Percentiles rank a stretch among this genome's conserved stretches.
phyloP scores from a whole-genome alignment of 1,139 yeast species.

The Kurtzmaniella natalensis region DNA sequence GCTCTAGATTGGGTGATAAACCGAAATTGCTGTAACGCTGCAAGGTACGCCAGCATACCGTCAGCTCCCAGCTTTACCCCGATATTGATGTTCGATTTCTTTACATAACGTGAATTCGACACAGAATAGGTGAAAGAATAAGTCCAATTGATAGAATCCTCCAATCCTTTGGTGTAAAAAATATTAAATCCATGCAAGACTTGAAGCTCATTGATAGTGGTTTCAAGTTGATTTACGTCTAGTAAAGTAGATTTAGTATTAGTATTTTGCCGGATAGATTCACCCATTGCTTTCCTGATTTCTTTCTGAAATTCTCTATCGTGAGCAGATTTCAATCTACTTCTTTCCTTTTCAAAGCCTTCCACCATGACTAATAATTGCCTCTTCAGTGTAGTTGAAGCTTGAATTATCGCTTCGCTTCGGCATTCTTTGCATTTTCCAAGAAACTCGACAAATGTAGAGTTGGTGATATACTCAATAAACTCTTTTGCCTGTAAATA shows the following conservation, averaged over 20 bases:
- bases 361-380: conserved; percentile 43
- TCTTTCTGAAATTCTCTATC: conserved; percentile 31
- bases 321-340: conserved; percentile 39
- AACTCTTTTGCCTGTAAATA: conserved; percentile 46
- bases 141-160: conserved; percentile 53
- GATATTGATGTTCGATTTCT: conserved; percentile 49
- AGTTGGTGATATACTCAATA: conserved; percentile 27
- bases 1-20: conserved; percentile 47
- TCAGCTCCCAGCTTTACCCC: conserved; percentile 55
- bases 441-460: conserved; percentile 15
- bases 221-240: conserved; percentile 16
- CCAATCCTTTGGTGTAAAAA: conserved; percentile 40
- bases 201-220: conserved; percentile 24
- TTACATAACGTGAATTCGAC: conserved; percentile 50
- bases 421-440: conserved; percentile 14
- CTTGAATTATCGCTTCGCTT: conserved; percentile 6
- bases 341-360: conserved; percentile 43
- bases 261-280: background rate
- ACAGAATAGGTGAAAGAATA: conserved; percentile 55
- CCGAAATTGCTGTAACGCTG: conserved; percentile 51
- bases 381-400: too few species aligned
- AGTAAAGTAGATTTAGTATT: conserved; percentile 4
- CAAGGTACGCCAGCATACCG: conserved; percentile 40
- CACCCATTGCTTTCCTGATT: conserved; percentile 13
- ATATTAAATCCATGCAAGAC: conserved; percentile 36